phyloP scores from a whole-genome alignment of 768 basidiomycete species.

The Boletus reticulatus region DNA sequence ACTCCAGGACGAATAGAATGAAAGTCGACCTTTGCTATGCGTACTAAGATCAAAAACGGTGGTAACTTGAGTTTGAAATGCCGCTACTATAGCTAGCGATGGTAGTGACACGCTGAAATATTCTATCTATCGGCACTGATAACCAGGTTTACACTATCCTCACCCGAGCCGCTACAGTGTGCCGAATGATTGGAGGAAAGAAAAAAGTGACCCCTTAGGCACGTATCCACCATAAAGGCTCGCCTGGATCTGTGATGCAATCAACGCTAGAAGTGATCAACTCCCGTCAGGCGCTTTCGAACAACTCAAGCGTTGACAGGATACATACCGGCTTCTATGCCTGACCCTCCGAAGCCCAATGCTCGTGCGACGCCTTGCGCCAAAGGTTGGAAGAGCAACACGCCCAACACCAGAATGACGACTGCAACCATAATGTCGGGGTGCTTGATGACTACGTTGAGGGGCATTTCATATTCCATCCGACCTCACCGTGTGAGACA shows the following conservation, averaged over 20 bases:
- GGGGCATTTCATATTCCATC: background rate
- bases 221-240: background rate
- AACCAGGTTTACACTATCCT: no score
- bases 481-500: background rate
- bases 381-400: background rate
- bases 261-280: conserved; percentile 1
- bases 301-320: background rate
- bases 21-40: no score
- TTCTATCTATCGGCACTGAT: no score
- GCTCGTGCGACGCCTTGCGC: rapidly evolving
- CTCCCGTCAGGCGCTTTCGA: background rate
- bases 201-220: background rate
- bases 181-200: conserved; percentile 9
- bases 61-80: no score
- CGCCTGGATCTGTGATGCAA: background rate
- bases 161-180: background rate
- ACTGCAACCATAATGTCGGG: rapidly evolving
- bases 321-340: conserved; percentile 6
- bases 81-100: no score
- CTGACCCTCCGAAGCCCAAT: background rate
- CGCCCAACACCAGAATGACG: background rate
- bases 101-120: no score
- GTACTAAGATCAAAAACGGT: no score
- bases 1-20: no score
- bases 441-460: background rate